Conservation (phyloP, 176 grass and related monocot genomes). For the Calamus simplicifolius region DNA sequence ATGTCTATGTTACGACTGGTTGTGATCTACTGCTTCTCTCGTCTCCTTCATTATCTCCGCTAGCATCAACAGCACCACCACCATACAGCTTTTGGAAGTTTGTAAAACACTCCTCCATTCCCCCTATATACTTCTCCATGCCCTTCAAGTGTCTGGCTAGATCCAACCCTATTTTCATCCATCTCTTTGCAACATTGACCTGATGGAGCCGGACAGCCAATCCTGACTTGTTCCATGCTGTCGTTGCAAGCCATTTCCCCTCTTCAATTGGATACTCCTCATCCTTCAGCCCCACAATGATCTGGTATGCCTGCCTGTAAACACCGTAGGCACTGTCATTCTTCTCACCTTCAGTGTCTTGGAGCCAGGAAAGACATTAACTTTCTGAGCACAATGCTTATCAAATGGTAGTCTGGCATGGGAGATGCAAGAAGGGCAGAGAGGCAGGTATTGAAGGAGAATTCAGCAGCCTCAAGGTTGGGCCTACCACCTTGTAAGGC, state of each 20-base stretch:
- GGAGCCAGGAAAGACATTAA: slow-evolving; percentile 52
- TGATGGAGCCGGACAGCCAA: slow-evolving; percentile 49
- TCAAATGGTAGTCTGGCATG: slow-evolving; percentile 59
- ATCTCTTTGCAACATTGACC: slow-evolving; percentile 51
- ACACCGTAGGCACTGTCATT: slow-evolving; percentile 57
- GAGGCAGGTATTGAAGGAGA: slow-evolving; percentile 56
- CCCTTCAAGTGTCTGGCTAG: slow-evolving; percentile 54
- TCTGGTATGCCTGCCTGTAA: slow-evolving; percentile 77
- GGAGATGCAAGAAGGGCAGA: slow-evolving; percentile 47
- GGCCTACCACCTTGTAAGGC: slow-evolving; percentile 47
- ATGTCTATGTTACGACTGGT: slow-evolving; percentile 48
- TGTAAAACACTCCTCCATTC: slow-evolving; percentile 58
- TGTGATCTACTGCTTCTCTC: slow-evolving; percentile 34
- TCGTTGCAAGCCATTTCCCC: slow-evolving; percentile 68
- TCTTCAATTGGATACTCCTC: slow-evolving; percentile 79
- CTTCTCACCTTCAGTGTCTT: slow-evolving; percentile 37
- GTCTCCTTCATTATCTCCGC: not conserved
- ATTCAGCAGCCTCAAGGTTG: slow-evolving; percentile 60
- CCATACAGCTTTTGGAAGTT: slow-evolving; percentile 40
- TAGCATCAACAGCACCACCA: slow-evolving; percentile 23
- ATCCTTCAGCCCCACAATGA: slow-evolving; percentile 68
- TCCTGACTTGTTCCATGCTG: slow-evolving; percentile 77
- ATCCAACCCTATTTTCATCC: slow-evolving; percentile 84
- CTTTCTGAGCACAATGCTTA: slow-evolving; percentile 56
- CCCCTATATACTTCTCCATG: slow-evolving; percentile 50